Evolutionary conservation across 2,329 filamentous ascomycete species (phyloP), one percentile per base, ranked within the genome.

Genomic region (Pseudodiploospora longispora): DNA sequence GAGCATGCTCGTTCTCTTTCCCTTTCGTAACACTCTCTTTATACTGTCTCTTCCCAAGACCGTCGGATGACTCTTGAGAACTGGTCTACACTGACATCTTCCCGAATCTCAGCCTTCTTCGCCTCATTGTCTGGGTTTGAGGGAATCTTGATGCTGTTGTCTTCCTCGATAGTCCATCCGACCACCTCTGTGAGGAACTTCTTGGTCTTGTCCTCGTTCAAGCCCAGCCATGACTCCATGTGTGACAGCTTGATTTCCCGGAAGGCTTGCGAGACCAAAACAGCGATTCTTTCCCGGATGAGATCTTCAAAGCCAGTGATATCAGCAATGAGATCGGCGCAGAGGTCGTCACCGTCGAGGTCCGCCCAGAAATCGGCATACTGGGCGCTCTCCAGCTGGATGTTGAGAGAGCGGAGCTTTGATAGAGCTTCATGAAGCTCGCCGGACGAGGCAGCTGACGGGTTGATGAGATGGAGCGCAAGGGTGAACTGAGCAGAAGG

Each of bases 91-190:
- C 85, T 88, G 60, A 98, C 93, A 53, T 93, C 90, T 75, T 98
- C 93, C 58, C 90, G 80, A 59, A 96, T 94, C 65, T 96, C 86
- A 35, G 89, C 85, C 67, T 93, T 93, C 75, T 94, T 88, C 37
- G 89, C 93, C 78, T 97, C 91, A 65, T 96, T 96, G 70, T 98
- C 93, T 61, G 93, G 87, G 72, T 98, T 98, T 59, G 83, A 74
- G 44, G 93, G 93, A 45, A 98, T 79, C 64, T 80, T 79, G 51
- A 96, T 82, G 36, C 70, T 60, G 31, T 75, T 72, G 43, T 73
- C 80, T 30, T 74, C 70, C 49, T 87, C 84, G 36, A 96, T 75
- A 57, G 78, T 79, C 89, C 91, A 98, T 52, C 85, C 87, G 60
- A 85, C 93, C 8, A 91, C 85, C 63, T 91, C 87, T 46, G 79